Evolutionary conservation across 352 stramenopile species (phyloP).

Genomic region (Globisporangium rhizosaccharum): DNA sequence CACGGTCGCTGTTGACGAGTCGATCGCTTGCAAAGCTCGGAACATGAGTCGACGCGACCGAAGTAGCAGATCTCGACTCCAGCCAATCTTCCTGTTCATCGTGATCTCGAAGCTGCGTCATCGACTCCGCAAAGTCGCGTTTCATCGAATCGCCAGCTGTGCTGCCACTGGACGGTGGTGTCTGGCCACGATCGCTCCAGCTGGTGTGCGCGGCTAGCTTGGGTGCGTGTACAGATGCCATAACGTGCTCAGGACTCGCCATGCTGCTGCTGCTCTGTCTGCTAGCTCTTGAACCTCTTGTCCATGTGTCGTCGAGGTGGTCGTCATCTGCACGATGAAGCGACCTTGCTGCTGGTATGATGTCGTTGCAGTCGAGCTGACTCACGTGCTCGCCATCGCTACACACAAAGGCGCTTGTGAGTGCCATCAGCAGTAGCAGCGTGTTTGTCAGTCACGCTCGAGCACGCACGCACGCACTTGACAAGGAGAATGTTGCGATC

Average conservation of each 20-base stretch:
- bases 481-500: constrained; percentile 8
- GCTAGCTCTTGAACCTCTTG: too few species aligned
- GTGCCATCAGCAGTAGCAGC: neutral
- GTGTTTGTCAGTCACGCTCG: neutral
- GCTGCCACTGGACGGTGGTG: too few species aligned
- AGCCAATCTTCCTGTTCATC: neutral
- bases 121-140: neutral
- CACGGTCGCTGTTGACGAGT: neutral
- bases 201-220: too few species aligned
- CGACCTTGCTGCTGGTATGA: neutral
- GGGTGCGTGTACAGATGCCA: too few species aligned
- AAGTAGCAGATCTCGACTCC: neutral
- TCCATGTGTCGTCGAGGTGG: neutral
- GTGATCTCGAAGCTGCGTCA: neutral
- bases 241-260: too few species aligned
- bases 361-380: neutral
- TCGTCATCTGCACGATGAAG: too few species aligned
- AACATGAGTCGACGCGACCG: neutral
- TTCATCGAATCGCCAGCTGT: too few species aligned
- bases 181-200: too few species aligned
- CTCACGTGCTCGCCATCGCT: neutral
- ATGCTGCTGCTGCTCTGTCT: too few species aligned
- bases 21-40: neutral
- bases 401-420: neutral
- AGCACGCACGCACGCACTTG: neutral